These are phyloP conservation scores for Panicum hallii DNA, from an alignment of 202 grass and related monocot species.

Conservation along the genomic window DNA sequence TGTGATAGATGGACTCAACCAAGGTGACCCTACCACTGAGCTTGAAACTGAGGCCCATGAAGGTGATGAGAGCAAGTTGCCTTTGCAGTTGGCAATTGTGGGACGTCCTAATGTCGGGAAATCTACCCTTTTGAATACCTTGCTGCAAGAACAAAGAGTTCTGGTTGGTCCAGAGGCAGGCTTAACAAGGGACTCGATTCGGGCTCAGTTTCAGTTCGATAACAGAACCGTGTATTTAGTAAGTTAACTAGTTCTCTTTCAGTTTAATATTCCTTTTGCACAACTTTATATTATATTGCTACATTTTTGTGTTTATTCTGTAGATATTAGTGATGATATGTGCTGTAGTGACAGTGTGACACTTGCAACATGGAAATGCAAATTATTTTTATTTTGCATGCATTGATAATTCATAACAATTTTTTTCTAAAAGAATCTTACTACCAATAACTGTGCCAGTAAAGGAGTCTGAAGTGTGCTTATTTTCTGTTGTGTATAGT, in stretches of 20 bases:
- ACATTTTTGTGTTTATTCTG: constrained; percentile 2
- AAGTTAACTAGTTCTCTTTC: constrained; percentile 48
- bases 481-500: neutral
- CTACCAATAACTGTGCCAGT: neutral
- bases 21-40: constrained; percentile 55
- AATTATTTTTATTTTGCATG: neutral
- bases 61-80: constrained; percentile 68
- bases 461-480: neutral
- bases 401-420: neutral
- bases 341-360: neutral
- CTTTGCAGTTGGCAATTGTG: constrained; percentile 93
- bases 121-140: constrained; percentile 87
- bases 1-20: constrained; percentile 61
- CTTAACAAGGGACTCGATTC: constrained; percentile 94
- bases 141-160: constrained; percentile 97
- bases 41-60: constrained; percentile 44
- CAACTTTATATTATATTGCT: constrained; percentile 11
- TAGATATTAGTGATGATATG: constrained; percentile 12
- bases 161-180: constrained; percentile 96
- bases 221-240: constrained; percentile 90
- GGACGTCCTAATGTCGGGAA: constrained; percentile 98
- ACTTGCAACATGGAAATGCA: neutral
- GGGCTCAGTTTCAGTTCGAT: constrained; percentile 87
- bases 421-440: constrained; percentile 4
- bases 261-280: constrained; percentile 21